Evolutionary conservation across 805 yeast species (phyloP), one percentile per base, ranked within the genome.

Genomic region (Candida sphagnicola): DNA sequence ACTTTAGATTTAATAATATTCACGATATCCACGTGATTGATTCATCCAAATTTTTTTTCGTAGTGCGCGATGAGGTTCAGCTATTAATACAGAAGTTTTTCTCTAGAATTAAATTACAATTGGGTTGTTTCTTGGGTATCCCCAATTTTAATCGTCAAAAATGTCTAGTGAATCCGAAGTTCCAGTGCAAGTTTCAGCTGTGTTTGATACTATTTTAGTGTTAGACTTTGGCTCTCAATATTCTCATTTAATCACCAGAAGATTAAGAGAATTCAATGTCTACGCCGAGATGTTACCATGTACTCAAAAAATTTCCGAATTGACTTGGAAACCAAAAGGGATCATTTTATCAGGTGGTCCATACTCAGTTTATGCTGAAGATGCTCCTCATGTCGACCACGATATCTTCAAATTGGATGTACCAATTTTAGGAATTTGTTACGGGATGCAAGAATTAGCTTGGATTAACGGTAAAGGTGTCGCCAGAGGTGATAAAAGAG

Each of bases 241-340:
- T 72, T 87, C 96, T 42, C 99, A 93, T 60, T 71, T 93, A 62
- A 89, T 93, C 63, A 90, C 97, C 45, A 85, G 99, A 70, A 86
- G 99, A 70, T 77, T 93, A 53, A 87, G 99, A 76, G 99, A 93
- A 67, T 86, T 90, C 75, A 89, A 93, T 65, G 91, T 93, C 50
- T 93, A 93, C 66, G 98, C 99, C 50, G 99, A 93, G 72, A 93
- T 93, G 99, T 78, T 93, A 48, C 99, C 99, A 51, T 93, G 99
- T 71, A 93, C 99, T 39, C 99, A 95, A 70, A 93, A 93, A 74
- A 91, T 93, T 59, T 62, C 83, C 39, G 97, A 91, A 51, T 77
- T 93, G 54, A 67, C 81, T 43, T 93, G 96, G 95, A 90, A 80
- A 61, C 99, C 99, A 51, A 86, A 82, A 63, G 99, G 99, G 70